Base-by-base conservation (phyloP, 2,329 filamentous ascomycete species). In the Cadophora sp. region DNA sequence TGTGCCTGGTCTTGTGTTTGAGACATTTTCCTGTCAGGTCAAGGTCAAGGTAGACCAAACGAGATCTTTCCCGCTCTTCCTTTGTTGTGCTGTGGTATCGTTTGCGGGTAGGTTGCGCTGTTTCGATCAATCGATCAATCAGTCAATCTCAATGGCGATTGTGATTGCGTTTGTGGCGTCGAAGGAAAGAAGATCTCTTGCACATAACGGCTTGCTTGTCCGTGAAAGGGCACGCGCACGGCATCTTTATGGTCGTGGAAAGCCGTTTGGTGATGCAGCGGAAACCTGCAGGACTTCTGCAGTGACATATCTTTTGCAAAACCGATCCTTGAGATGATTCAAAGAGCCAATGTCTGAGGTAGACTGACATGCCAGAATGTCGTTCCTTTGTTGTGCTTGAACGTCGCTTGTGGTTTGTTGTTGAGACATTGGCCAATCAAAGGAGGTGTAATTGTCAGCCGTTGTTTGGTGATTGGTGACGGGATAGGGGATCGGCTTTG, bases 361-460 rank as follows among this genome's bases (percentile, higher is more conserved):
- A 27, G 48, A 51, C 48, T 51, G 48, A 51, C 48, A 51, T 51
- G 3, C 48, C 48, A 51, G 1, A 14, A 16, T 7, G 13, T 1
- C 16, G 16, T 11, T 51, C 22, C 48, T 51, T 51, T 30, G 48
- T 53, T 11, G 43, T 36, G 33, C 2, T 14, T 61, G 58, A 51
- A 58, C 41, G 56, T 22, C 51, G 59, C 45, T 16, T 55, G 55
- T 50, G 24, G 59, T 36, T n/a, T 36, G 33, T 36, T 47, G 16
- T 43, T 5, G n/a, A 14, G 8, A 4, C 22, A 18, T 39, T 11
- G 18, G 45, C 64, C 64, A 66, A 66, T 66, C 41, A 66, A 30
- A 45, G 2, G 18, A 47, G 14, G 56, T 24, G 22, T 22, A 66
- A 45, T 62, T 36, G 64, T 66, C 64, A 66, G 64, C 64, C 48